Conservation (phyloP, 2,329 filamentous ascomycete genomes). For the Alternaria sp. region DNA sequence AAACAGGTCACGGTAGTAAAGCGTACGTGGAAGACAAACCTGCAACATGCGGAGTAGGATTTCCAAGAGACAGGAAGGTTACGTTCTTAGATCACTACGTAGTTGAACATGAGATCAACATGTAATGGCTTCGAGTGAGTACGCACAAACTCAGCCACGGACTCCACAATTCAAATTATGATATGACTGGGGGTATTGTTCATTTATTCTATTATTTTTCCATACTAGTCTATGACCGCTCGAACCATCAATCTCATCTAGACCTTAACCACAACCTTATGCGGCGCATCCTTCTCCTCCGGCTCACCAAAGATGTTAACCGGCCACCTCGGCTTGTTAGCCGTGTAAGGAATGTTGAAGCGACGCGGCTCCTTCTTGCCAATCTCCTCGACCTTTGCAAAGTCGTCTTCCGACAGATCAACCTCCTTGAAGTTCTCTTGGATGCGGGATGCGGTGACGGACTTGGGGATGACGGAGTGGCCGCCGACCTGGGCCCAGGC, state of each 20-base stretch:
- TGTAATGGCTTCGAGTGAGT: too few relatives aligned
- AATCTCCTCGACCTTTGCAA: conserved; percentile 50
- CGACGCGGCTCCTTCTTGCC: conserved; percentile 68
- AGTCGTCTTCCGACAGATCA: conserved; percentile 34
- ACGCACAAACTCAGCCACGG: too few relatives aligned
- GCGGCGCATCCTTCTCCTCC: conserved; percentile 58
- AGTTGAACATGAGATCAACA: too few relatives aligned
- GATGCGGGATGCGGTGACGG: conserved; percentile 39
- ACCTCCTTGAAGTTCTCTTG: conserved; percentile 43
- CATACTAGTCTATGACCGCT: too few relatives aligned
- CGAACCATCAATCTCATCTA: background rate
- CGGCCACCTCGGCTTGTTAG: conserved; percentile 62
- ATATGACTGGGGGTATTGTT: background rate
- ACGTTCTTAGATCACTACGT: too few relatives aligned
- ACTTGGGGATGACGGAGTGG: conserved; percentile 43
- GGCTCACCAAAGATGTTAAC: conserved; percentile 64
- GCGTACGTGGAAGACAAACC: too few relatives aligned
- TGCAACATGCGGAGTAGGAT: too few relatives aligned
- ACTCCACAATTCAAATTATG: background rate
- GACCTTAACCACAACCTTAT: conserved; percentile 51
- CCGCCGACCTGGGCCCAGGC: conserved; percentile 80
- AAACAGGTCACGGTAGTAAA: too few relatives aligned
- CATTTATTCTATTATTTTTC: too few relatives aligned
- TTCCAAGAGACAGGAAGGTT: too few relatives aligned
- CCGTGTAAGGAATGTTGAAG: conserved; percentile 53